Evolutionary conservation across 2,329 filamentous ascomycete genomes (phyloP).

Genomic region (Fusarium pseudocircinatum): DNA sequence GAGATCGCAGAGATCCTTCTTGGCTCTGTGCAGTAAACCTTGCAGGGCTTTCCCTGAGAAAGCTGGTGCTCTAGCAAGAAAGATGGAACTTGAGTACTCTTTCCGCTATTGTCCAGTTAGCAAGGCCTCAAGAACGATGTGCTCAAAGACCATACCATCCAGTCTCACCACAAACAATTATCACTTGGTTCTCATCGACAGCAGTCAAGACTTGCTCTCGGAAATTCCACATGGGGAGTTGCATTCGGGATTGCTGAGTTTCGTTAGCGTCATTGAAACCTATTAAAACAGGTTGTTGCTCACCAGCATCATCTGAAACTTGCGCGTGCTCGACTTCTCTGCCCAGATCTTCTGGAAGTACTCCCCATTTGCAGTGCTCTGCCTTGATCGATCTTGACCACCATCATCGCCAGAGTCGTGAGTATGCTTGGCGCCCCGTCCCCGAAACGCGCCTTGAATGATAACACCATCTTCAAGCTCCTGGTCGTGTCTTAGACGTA

Average conservation of each 20-base stretch:
- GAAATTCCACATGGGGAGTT: conserved; percentile 90
- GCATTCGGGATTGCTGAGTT: conserved; percentile 69
- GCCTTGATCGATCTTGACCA: conserved; percentile 55
- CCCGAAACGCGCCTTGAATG: conserved; percentile 78
- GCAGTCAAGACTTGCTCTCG: conserved; percentile 79
- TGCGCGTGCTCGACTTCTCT: conserved; percentile 64
- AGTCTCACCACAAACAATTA: conserved; percentile 96
- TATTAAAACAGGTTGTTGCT: conserved; percentile 37
- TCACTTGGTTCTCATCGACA: conserved; percentile 82
- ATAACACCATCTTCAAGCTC: conserved; percentile 80
- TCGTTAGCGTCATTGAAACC: conserved; percentile 16
- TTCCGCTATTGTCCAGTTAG: conserved; percentile 67
- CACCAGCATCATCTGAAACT: conserved; percentile 82
- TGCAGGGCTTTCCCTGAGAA: conserved; percentile 80
- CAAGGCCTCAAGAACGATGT: background rate
- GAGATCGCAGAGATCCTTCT: conserved; percentile 96
- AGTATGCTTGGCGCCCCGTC: conserved; percentile 59
- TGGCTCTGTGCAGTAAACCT: conserved; percentile 95
- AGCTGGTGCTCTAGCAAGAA: conserved; percentile 93
- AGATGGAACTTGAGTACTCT: conserved; percentile 96
- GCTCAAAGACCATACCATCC: conserved; percentile 69
- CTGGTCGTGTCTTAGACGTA: conserved; percentile 74
- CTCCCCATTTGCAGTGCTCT: conserved; percentile 54
- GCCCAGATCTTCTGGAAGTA: conserved; percentile 68
- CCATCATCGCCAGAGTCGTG: conserved; percentile 61